Percentiles rank a stretch among this genome's conserved stretches.
Conservation (phyloP, 2,329 filamentous ascomycete species). For the Aspergillus jensenii region DNA sequence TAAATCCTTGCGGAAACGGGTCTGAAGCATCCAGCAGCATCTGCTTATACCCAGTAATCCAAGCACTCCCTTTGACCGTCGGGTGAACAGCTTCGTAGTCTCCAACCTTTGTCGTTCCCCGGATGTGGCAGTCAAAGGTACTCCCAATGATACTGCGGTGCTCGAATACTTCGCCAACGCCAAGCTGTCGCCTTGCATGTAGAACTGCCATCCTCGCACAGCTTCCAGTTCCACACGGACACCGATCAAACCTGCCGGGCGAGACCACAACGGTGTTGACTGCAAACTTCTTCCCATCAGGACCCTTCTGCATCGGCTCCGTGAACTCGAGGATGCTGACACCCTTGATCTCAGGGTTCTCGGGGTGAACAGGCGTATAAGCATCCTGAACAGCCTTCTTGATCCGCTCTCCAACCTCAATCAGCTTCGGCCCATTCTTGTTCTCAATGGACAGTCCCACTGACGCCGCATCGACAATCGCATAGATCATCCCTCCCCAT, state of each 20-base stretch:
- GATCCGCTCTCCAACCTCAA: conserved; percentile 45
- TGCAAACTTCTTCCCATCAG: conserved; percentile 14
- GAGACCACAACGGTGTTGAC: conserved; percentile 46
- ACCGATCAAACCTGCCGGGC: conserved; percentile 46
- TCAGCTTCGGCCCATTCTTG: conserved; percentile 34
- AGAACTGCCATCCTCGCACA: conserved; percentile 46
- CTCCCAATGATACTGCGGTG: conserved; percentile 46
- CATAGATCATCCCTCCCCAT: conserved; percentile 50
- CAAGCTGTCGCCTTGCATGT: conserved; percentile 41
- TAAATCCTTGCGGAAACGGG: conserved; percentile 45
- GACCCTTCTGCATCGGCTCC: conserved; percentile 28
- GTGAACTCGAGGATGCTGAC: conserved; percentile 42
- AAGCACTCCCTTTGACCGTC: conserved; percentile 44
- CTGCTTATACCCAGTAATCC: conserved; percentile 47
- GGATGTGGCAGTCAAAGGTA: conserved; percentile 41
- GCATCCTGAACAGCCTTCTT: conserved; percentile 37
- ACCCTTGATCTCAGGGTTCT: conserved; percentile 42
- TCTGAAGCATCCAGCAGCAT: conserved; percentile 44
- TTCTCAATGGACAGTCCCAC: conserved; percentile 37
- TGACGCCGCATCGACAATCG: conserved; percentile 40
- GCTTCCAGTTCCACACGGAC: conserved; percentile 48
- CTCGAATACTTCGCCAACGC: conserved; percentile 35
- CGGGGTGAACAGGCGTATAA: conserved; percentile 43
- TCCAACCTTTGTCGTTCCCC: conserved; percentile 39
- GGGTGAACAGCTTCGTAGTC: conserved; percentile 41